These are phyloP conservation scores for Solanum tarapatanum DNA, from an alignment of 257 asterid species.

Conservation along the genomic window DNA sequence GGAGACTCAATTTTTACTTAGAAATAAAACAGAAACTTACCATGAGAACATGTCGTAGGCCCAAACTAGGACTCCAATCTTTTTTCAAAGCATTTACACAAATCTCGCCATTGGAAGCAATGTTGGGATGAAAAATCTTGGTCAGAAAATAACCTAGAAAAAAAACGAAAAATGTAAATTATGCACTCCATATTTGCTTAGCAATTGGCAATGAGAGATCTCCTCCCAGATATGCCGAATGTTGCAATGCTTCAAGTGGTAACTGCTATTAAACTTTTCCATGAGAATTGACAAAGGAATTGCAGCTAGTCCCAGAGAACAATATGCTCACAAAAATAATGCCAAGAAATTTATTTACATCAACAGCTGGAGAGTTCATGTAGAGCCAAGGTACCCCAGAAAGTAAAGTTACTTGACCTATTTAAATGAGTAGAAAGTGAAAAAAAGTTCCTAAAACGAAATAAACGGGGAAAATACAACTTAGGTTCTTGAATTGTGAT, in stretches of 20 bases:
- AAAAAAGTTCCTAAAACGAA: neutral
- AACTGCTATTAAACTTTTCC: neutral
- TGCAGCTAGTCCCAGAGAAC: neutral
- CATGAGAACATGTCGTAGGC: slow-evolving; percentile 77
- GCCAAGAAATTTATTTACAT: neutral
- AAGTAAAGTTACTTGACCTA: neutral
- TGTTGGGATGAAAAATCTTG: slow-evolving; percentile 91
- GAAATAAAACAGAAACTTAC: slow-evolving; percentile 21
- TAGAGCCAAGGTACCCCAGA: neutral
- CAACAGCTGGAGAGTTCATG: neutral
- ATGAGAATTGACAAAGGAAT: neutral
- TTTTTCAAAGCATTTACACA: slow-evolving; percentile 94
- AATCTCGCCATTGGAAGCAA: slow-evolving; percentile 75
- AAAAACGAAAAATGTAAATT: neutral
- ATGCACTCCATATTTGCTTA: neutral
- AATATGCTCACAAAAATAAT: neutral
- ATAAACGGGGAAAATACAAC: neutral
- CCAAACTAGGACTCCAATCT: slow-evolving; percentile 92
- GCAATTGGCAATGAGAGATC: neutral
- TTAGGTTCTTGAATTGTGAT: neutral
- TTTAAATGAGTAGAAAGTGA: neutral
- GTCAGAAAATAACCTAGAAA: slow-evolving; percentile 76
- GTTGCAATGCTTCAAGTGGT: neutral
- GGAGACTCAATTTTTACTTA: neutral
- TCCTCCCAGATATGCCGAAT: neutral